Evolutionary conservation across 352 stramenopile genomes (phyloP).

Genomic region (Salisapilia sapeloensis): DNA sequence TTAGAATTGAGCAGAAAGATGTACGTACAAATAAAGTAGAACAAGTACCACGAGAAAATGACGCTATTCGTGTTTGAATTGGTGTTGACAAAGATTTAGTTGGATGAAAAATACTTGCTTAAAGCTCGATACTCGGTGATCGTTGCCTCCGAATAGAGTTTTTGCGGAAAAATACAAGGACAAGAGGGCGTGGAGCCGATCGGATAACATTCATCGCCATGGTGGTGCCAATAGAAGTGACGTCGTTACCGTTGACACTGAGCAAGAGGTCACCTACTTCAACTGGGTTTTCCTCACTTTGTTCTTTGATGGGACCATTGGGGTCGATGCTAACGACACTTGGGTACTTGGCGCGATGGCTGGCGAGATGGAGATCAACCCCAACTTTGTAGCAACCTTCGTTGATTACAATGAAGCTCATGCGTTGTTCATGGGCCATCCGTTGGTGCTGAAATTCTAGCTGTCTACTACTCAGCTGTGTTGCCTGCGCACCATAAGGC

Average conservation of each 20-base stretch:
- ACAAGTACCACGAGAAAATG: not conserved
- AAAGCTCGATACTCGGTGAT: constrained; percentile 32
- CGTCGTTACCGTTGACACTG: constrained; percentile 56
- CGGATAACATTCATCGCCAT: constrained; percentile 39
- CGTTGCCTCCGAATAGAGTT: constrained; percentile 7
- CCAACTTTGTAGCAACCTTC: constrained; percentile 44
- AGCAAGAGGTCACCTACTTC: constrained; percentile 33
- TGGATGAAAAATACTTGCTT: constrained; percentile 4
- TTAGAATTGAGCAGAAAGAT: constrained; percentile 14
- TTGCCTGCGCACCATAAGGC: constrained; percentile 6
- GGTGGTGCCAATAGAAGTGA: constrained; percentile 33
- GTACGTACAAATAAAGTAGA: constrained; percentile 8
- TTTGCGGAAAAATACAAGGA: constrained; percentile 41
- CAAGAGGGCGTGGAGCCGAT: constrained; percentile 41
- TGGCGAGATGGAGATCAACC: constrained; percentile 23
- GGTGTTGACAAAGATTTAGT: not conserved
- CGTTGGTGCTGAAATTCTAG: constrained; percentile 18
- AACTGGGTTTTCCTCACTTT: constrained; percentile 11
- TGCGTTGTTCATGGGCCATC: constrained; percentile 27
- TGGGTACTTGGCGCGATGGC: constrained; percentile 28
- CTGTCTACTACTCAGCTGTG: constrained; percentile 3
- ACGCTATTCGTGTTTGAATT: not conserved
- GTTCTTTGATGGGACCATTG: constrained; percentile 8
- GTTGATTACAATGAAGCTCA: constrained; percentile 50
- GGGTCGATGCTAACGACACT: constrained; percentile 19